Evolutionary conservation across 2,329 filamentous ascomycete genomes (phyloP).

Genomic region (Ascomycota sp.): DNA sequence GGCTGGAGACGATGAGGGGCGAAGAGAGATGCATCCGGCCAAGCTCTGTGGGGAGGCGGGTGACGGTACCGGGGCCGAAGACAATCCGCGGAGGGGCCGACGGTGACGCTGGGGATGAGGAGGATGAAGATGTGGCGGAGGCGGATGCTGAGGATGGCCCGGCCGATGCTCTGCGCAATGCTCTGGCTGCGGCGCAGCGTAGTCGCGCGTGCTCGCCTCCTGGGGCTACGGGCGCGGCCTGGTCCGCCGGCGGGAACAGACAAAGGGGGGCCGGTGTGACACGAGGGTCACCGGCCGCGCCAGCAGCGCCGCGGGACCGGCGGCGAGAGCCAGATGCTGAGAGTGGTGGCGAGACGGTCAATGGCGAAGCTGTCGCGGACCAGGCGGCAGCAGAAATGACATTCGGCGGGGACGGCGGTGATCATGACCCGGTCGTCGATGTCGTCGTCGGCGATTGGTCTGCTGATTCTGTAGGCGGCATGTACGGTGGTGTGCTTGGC

Average conservation of each 20-base stretch:
- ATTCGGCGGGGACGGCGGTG: not conserved
- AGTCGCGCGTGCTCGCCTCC: too few species aligned
- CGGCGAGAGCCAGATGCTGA: not conserved
- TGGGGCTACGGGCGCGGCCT: too few species aligned
- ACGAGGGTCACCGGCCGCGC: not conserved
- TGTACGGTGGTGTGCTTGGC: too few species aligned
- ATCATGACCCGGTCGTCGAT: constrained; percentile 1
- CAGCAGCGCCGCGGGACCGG: not conserved
- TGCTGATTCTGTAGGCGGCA: too few species aligned
- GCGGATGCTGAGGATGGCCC: not conserved
- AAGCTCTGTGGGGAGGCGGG: constrained; percentile 14
- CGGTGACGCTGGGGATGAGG: constrained; percentile 1
- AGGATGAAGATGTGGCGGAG: not conserved
- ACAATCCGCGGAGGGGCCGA: constrained; percentile 12
- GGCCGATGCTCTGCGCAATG: too few species aligned
- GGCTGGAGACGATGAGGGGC: constrained; percentile 17
- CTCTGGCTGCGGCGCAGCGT: too few species aligned
- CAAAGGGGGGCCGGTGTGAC: not conserved
- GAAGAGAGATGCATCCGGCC: constrained; percentile 10
- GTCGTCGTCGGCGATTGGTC: constrained; percentile 1
- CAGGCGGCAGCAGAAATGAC: not conserved
- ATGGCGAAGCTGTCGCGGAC: not conserved
- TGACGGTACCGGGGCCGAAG: constrained; percentile 13
- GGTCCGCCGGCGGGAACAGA: too few species aligned
- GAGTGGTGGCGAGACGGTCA: not conserved